Base-by-base conservation (phyloP, 495 filamentous ascomycete species). In the Parathielavia appendiculata region DNA sequence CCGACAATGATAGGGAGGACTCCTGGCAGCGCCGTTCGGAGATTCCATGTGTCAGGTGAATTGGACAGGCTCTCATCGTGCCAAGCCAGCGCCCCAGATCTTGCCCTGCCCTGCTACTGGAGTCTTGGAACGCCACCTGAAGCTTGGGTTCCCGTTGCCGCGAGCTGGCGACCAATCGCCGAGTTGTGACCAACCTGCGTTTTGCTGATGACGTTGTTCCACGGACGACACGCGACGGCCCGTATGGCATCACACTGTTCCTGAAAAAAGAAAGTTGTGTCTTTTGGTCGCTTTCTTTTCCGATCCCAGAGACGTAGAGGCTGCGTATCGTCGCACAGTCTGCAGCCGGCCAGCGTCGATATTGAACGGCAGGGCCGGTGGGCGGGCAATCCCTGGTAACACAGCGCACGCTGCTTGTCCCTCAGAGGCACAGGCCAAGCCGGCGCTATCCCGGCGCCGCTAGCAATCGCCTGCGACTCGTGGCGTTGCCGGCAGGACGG, bases 381-480 rank as follows among this genome's bases (percentile, higher is more conserved):
- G n/a, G n/a, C n/a, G n/a, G n/a, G n/a, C n/a, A n/a, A n/a, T n/a
- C n/a, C n/a, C n/a, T n/a, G n/a, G n/a, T n/a, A n/a, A n/a, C n/a
- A n/a, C n/a, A n/a, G n/a, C n/a, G n/a, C n/a, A n/a, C n/a, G n/a
- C n/a, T n/a, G n/a, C n/a, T n/a, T n/a, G n/a, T n/a, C n/a, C 8
- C 43, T 17, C 20, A 23, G 4, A 36, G 48, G 23, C 52, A 47
- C 30, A 30, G 47, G 62, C 66, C 63, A 66, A 68, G 66, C 50
- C 66, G 66, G 66, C 63, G 61, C 14, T 64, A 62, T 64, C 66
- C 60, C 61, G 63, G 66, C 56, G 63, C 41, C 51, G 57, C 60
- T 62, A 63, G 66, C 57, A 17, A 44, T 54, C 23, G 41, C 49
- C 23, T 44, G 54, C 35, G 13, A 50, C 41, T 12, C 43, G 60